These are phyloP conservation scores for Aspergillus sp. DNA, from an alignment of 2,329 filamentous ascomycete genomes.

Conservation along the genomic window DNA sequence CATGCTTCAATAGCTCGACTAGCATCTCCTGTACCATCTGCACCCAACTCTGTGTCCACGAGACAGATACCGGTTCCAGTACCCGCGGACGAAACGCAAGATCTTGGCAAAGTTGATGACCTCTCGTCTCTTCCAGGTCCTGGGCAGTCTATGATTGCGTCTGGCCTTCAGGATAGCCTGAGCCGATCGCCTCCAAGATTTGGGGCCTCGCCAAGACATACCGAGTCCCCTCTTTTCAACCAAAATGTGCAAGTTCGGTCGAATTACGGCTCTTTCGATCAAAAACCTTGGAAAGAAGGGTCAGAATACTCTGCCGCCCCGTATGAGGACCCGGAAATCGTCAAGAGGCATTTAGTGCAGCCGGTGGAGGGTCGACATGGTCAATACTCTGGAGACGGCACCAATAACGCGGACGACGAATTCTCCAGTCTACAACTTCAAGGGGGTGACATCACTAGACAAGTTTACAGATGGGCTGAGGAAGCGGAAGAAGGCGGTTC, in stretches of 20 bases:
- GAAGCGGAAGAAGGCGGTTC: constrained; percentile 69
- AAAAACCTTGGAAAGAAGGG: constrained; percentile 55
- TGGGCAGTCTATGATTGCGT: constrained; percentile 82
- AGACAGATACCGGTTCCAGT: constrained; percentile 45
- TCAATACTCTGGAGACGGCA: constrained; percentile 33
- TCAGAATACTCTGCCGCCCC: constrained; percentile 53
- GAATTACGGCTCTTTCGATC: constrained; percentile 84
- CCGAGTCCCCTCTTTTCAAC: constrained; percentile 58
- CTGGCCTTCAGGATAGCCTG: constrained; percentile 75
- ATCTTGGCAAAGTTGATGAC: constrained; percentile 61
- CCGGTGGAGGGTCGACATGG: constrained; percentile 47
- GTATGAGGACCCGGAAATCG: constrained; percentile 86
- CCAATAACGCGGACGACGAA: constrained; percentile 64
- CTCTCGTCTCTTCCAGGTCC: constrained; percentile 68
- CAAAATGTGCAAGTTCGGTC: constrained; percentile 59
- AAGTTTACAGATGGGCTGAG: constrained; percentile 96
- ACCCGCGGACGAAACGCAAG: constrained; percentile 55
- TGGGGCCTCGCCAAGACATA: constrained; percentile 50
- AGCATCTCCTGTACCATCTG: constrained; percentile 56
- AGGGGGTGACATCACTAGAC: constrained; percentile 89
- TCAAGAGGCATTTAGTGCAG: constrained; percentile 83
- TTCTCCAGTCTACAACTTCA: constrained; percentile 93
- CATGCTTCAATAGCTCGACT: constrained; percentile 56
- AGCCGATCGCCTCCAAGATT: constrained; percentile 50
- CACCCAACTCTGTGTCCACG: constrained; percentile 31